Evolutionary conservation across 2,329 filamentous ascomycete species (phyloP), one percentile per base, ranked within the genome.

Genomic region (Cercospora sp.): DNA sequence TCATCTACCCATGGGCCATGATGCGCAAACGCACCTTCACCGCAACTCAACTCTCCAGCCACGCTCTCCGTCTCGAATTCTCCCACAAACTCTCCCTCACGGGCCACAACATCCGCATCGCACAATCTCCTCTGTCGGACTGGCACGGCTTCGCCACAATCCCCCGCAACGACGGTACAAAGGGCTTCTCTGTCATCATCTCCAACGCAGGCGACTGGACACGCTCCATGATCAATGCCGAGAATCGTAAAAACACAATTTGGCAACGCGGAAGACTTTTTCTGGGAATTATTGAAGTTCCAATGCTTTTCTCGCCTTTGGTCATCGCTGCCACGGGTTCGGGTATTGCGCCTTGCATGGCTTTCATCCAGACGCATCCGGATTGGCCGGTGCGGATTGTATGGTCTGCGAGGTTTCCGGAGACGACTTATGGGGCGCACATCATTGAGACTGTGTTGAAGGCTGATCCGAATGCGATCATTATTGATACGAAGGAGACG

Each of bases 121-220:
- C 73, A 9, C 64, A 61, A 60, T 72, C 71, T 28, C 75, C 75
- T 3, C 62, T 75, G 40, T 79, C 84, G 5, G 91, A 94, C 78
- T 92, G 89, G 84, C 91, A 93, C 79, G 86, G 88, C 0, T 93
- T 93, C 75, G 91, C 91, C 53, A 89, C 89, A 1, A 91, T 93
- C 69, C 88, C 90, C 1, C 84, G 87, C 68, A 83, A 86, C 2
- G 76, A 81, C 64, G 74, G 82, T 45, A 51, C 63, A 9, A 81
- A 81, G 64, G 88, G 86, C 16, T 92, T 90, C 79, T 91, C 89
- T 0, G 82, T 90, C 33, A 81, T 93, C 30, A 84, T 93, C 30
- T 91, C 90, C 64, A 90, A 89, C 71, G 90, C 90, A 3, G 91
- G 91, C 26, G 90, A 93, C 79, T 93, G 91, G 90, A 93, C 91